Evolutionary conservation across 352 stramenopile species (phyloP).

Genomic region (Pythium rishiriense): DNA sequence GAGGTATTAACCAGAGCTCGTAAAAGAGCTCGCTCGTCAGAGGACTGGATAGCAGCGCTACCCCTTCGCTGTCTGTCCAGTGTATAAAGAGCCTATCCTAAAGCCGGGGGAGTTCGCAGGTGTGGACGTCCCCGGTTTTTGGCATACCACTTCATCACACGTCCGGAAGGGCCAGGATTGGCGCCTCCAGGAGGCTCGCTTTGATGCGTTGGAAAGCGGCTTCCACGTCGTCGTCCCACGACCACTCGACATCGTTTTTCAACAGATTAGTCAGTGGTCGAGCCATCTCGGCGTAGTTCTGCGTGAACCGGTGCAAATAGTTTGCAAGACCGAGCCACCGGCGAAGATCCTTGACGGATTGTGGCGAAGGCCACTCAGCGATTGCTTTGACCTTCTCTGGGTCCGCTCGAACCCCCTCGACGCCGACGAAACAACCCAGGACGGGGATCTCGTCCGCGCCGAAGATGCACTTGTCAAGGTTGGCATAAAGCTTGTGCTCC

Average conservation of each 20-base stretch:
- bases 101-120: no score
- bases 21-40: no score
- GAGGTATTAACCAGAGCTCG: no score
- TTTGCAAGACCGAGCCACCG: slow-evolving; percentile 21
- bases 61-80: no score
- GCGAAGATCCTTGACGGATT: slow-evolving; percentile 6
- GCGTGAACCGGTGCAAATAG: slow-evolving; percentile 16
- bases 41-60: no score
- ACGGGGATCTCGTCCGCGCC: slow-evolving; percentile 29
- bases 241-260: slow-evolving; percentile 23
- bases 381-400: slow-evolving; percentile 22
- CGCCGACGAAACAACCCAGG: slow-evolving; percentile 27
- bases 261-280: slow-evolving; percentile 13
- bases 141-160: no score
- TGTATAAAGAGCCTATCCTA: no score
- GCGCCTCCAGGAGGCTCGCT: slow-evolving; percentile 17
- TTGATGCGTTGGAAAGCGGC: slow-evolving; percentile 19
- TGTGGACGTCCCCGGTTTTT: no score
- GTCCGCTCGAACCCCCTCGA: slow-evolving; percentile 22
- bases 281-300: slow-evolving; percentile 20
- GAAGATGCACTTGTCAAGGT: slow-evolving; percentile 32
- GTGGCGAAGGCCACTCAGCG: slow-evolving; percentile 6
- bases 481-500: slow-evolving; percentile 18
- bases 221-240: slow-evolving; percentile 6
- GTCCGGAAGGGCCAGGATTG: slow-evolving; percentile 13